A percentile compares a stretch with the other conserved stretches of the same genome.
Evolutionary conservation across 2,329 filamentous ascomycete genomes (phyloP).

Genomic region (Calonectria pteridis): DNA sequence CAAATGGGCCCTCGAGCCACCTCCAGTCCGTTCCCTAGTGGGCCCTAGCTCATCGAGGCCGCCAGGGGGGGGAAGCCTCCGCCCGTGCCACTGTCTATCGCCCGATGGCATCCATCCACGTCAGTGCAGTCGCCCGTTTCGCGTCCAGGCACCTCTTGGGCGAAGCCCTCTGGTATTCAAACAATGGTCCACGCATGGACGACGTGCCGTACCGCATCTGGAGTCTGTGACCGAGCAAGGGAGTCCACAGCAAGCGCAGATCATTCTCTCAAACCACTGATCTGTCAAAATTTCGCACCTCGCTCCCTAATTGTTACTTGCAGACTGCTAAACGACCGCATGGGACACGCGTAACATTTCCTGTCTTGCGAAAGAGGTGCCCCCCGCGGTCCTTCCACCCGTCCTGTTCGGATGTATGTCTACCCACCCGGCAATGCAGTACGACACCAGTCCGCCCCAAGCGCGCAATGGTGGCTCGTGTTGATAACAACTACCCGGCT

Average conservation of each 20-base stretch:
- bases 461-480: slow-evolving; percentile 29
- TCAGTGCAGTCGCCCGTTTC: slow-evolving; percentile 26
- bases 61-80: slow-evolving; percentile 17
- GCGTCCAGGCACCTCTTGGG: slow-evolving; percentile 30
- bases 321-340: neutral
- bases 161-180: slow-evolving; percentile 5
- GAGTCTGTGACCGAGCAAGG: slow-evolving; percentile 5
- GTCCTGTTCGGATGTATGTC: slow-evolving; percentile 20
- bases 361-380: neutral
- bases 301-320: neutral
- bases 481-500: slow-evolving; percentile 8
- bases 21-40: slow-evolving; percentile 31
- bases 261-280: neutral
- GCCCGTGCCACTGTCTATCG: slow-evolving; percentile 27
- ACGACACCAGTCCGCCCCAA: slow-evolving; percentile 17
- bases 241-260: neutral
- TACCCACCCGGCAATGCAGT: slow-evolving; percentile 22
- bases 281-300: neutral
- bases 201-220: slow-evolving; percentile 15
- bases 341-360: slow-evolving; percentile 7
- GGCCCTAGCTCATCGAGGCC: slow-evolving; percentile 32
- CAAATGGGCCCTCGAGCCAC: slow-evolving; percentile 13
- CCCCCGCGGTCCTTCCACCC: neutral
- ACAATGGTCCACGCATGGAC: slow-evolving; percentile 12
- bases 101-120: slow-evolving; percentile 39